Evolutionary conservation across 2,329 filamentous ascomycete species (phyloP), one percentile per base, ranked within the genome.

Genomic region (Ophiosphaerella korrae): DNA sequence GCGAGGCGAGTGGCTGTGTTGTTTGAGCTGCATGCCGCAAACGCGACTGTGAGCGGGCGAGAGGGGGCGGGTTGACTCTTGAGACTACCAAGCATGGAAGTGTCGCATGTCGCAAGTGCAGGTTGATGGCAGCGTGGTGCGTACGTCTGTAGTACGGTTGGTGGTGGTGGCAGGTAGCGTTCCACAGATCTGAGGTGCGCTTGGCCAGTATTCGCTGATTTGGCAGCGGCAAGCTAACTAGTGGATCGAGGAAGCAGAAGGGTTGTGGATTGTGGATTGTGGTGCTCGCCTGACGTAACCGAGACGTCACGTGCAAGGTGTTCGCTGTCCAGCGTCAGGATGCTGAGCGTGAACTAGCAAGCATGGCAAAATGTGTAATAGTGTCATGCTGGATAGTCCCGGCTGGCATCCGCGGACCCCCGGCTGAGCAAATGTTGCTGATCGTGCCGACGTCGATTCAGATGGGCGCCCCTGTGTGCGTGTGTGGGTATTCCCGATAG

Each of bases 221-320:
- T 62, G 60, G 63, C 56, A 62, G 63, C 56, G 54, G 58, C 50
- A 21, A 21, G 41, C 41, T 16, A 42, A 48, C 41, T 52, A 58
- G 18, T 21, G 18, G 18, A 21, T 3, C 18, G 18, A 21, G 5
- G 18, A 21, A 21, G 18, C 18, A 21, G 18, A 21, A 21, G 11
- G 18, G 36, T n/a, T n/a, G n/a, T n/a, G n/a, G n/a, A n/a, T 13
- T 23, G 23, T 29, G 34, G 37, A 29, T 36, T 21, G 32, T 45
- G 36, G 39, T 21, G 43, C 21, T 38, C 37, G 31, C 37, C 40
- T 55, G 52, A 46, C 48, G 48, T 43, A 45, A 39, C 26, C 43
- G 21, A 7, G 29, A 24, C 31, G n/a, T 39, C 44, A 8, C 36
- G 18, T 21, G 18, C 3, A 21, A 21, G 18, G 18, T 4, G 18